A percentile compares a stretch with the other conserved stretches of the same genome.
These are phyloP conservation scores for Saccharomycopsis crataegensis DNA, from an alignment of 1,139 yeast genomes.

Conservation along the genomic window DNA sequence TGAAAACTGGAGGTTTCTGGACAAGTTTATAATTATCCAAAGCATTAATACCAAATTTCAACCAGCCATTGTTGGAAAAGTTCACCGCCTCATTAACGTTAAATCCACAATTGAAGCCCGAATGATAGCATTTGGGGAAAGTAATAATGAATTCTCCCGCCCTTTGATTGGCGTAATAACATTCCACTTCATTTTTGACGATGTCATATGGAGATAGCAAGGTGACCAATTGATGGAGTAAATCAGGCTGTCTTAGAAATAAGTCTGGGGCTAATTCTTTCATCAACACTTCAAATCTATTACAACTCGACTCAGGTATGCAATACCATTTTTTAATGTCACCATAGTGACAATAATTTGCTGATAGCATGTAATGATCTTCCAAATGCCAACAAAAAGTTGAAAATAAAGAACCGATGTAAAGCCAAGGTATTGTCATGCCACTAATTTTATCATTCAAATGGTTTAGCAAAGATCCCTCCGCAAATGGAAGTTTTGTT, in stretches of 20 bases:
- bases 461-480: slow-evolving; percentile 55
- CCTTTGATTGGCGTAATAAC: slow-evolving; percentile 69
- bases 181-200: slow-evolving; percentile 44
- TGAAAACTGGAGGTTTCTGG: slow-evolving; percentile 52
- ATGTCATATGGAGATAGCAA: slow-evolving; percentile 62
- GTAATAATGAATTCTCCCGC: slow-evolving; percentile 76
- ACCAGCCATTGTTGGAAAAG: slow-evolving; percentile 66
- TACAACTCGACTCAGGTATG: slow-evolving; percentile 51
- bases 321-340: slow-evolving; percentile 77
- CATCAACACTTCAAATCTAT: slow-evolving; percentile 48
- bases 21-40: slow-evolving; percentile 48
- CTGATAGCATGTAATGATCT: slow-evolving; percentile 71
- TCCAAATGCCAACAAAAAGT: slow-evolving; percentile 87
- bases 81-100: slow-evolving; percentile 79
- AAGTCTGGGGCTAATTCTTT: slow-evolving; percentile 67
- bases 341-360: slow-evolving; percentile 72
- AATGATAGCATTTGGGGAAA: slow-evolving; percentile 71
- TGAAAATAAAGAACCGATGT: slow-evolving; percentile 64
- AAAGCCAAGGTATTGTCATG: slow-evolving; percentile 80
- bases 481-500: slow-evolving; percentile 57
- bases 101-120: slow-evolving; percentile 73
- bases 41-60: slow-evolving; percentile 54
- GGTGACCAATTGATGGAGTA: slow-evolving; percentile 80
- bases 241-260: slow-evolving; percentile 79
- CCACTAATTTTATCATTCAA: slow-evolving; percentile 63